These are phyloP conservation scores for Drechslerella dactyloides DNA, from an alignment of 2,329 filamentous ascomycete genomes.

Conservation along the genomic window DNA sequence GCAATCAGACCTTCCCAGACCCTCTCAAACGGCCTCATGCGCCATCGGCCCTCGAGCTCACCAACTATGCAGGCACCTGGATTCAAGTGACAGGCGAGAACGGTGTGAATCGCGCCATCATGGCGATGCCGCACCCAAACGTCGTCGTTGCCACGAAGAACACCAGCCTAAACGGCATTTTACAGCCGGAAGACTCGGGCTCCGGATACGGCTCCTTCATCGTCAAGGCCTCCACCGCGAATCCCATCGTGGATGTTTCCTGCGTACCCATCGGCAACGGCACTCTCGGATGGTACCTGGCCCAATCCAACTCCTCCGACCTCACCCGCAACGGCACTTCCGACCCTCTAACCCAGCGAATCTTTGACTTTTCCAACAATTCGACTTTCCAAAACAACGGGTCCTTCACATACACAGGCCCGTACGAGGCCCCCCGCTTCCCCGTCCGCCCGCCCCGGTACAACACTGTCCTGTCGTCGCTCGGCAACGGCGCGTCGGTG, in stretches of 20 bases:
- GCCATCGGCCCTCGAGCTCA: constrained; percentile 22
- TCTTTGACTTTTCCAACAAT: constrained; percentile 56
- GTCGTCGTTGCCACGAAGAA: constrained; percentile 70
- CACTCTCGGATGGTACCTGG: constrained; percentile 61
- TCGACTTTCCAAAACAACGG: constrained; percentile 57
- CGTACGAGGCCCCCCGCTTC: constrained; percentile 30
- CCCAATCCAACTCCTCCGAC: neutral
- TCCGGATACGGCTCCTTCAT: constrained; percentile 71
- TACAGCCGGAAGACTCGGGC: constrained; percentile 70
- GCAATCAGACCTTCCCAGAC: constrained; percentile 13
- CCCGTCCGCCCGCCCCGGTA: constrained; percentile 1
- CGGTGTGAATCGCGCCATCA: constrained; percentile 73
- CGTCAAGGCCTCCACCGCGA: constrained; percentile 72
- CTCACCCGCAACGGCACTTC: constrained; percentile 8
- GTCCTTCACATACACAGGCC: neutral
- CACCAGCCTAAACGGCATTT: constrained; percentile 68
- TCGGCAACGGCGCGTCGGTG: constrained; percentile 8
- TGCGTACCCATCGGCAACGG: constrained; percentile 70
- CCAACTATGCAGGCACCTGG: constrained; percentile 39
- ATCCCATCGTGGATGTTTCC: constrained; percentile 73
- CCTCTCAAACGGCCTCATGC: constrained; percentile 15
- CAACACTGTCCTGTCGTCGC: constrained; percentile 16
- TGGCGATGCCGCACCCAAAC: constrained; percentile 76
- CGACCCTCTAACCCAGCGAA: constrained; percentile 18
- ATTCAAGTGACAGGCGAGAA: constrained; percentile 31